phyloP scores from a whole-genome alignment of 345 rosid genomes.

The Chamaenerion angustifolium region DNA sequence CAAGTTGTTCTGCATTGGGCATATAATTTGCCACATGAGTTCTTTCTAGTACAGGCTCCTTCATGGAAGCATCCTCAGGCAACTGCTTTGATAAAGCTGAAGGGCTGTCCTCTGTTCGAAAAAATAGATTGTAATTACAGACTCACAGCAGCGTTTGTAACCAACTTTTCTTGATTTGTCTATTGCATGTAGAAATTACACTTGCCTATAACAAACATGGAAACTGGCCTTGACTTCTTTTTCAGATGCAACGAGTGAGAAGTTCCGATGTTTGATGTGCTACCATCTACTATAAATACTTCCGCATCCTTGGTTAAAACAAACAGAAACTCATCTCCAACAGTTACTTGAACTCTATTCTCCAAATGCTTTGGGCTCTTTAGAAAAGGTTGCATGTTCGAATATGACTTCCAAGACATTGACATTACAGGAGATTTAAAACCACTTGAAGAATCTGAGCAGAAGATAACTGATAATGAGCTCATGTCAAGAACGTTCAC shows the following conservation, averaged over 20 bases:
- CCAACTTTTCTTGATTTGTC: not conserved
- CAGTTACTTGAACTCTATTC: not conserved
- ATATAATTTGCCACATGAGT: slow-evolving; percentile 18
- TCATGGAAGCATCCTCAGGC: slow-evolving; percentile 11
- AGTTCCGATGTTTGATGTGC: slow-evolving; percentile 31
- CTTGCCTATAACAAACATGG: slow-evolving; percentile 63
- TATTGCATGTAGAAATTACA: slow-evolving; percentile 4
- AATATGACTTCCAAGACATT: slow-evolving; percentile 24
- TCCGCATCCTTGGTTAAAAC: slow-evolving; percentile 51
- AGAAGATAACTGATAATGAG: slow-evolving; percentile 39
- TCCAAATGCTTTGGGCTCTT: slow-evolving; percentile 12
- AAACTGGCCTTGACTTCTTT: slow-evolving; percentile 33
- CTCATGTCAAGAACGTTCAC: slow-evolving; percentile 64
- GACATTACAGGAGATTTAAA: slow-evolving; percentile 43
- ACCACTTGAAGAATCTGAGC: slow-evolving; percentile 40
- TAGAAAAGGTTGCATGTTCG: slow-evolving; percentile 19
- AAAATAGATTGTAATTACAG: not conserved
- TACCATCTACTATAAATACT: slow-evolving; percentile 41
- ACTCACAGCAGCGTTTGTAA: no score
- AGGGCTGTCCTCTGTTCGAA: slow-evolving; percentile 4
- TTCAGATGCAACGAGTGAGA: slow-evolving; percentile 22
- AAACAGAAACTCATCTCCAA: slow-evolving; percentile 23
- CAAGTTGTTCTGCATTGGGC: slow-evolving; percentile 13
- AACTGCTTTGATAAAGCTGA: slow-evolving; percentile 5
- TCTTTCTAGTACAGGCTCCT: slow-evolving; percentile 25